These are phyloP conservation scores for Pulveroboletus sp. DNA, from an alignment of 1,284 basidiomycete species.

Conservation along the genomic window DNA sequence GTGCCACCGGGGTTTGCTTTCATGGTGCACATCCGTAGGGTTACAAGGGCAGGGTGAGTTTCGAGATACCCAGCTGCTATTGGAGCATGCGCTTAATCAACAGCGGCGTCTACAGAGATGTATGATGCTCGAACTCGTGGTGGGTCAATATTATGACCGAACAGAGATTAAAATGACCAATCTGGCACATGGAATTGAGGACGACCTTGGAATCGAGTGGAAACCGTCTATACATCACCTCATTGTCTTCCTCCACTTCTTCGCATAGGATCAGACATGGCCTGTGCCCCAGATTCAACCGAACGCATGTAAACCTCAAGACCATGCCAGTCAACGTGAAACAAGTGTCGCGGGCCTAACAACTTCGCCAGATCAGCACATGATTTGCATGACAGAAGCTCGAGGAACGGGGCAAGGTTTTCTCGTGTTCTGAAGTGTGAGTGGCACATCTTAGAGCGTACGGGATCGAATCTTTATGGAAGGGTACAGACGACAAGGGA, in stretches of 20 bases:
- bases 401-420: conserved; percentile 93
- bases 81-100: conserved; percentile 57
- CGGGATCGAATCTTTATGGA: conserved; percentile 1
- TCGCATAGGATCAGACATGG: conserved; percentile 78
- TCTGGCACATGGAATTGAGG: conserved; percentile 40
- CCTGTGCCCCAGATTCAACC: conserved; percentile 55
- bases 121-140: conserved; percentile 52
- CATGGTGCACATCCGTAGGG: conserved; percentile 86
- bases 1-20: conserved; percentile 40
- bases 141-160: conserved; percentile 65
- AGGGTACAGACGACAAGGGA: conserved; percentile 18
- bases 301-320: conserved; percentile 70
- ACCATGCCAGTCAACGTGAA: conserved; percentile 87
- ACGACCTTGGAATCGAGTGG: background rate
- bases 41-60: conserved; percentile 90
- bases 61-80: conserved; percentile 76
- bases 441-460: conserved; percentile 70
- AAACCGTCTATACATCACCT: conserved; percentile 39
- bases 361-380: conserved; percentile 83
- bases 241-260: conserved; percentile 44
- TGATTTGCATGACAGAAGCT: conserved; percentile 91
- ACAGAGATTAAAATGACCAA: conserved; percentile 76
- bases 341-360: conserved; percentile 82
- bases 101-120: conserved; percentile 44
- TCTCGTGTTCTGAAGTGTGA: conserved; percentile 81